Base-by-base conservation (phyloP, 352 stramenopile species). In the Phytophthora citricola region DNA sequence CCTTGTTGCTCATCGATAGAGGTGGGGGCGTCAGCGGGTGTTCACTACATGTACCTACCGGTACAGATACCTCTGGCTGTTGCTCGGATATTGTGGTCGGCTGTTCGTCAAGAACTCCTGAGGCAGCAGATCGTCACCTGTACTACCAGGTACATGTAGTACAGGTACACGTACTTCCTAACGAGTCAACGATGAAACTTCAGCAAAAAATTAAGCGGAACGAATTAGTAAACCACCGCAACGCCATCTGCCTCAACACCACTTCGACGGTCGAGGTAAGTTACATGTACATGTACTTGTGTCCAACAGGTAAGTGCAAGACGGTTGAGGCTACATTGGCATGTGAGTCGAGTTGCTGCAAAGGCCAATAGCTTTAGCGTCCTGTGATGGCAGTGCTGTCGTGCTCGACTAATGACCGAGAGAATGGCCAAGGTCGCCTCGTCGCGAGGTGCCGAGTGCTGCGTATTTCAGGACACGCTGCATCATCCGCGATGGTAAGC, bases 401-500 rank as follows among this genome's bases (percentile, higher is more conserved):
- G 52, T 32, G 40, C 39, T 63, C 55, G 55, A 63, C 32, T 63
- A 63, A 54, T 24, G 31, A n/a, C 12, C 24, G n/a, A 47, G 34
- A 55, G 54, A 55, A 39, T 40, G 34, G 36, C 32, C 22, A 9
- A 17, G 20, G 34, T 63, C 26, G 55, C 55, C 43, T 52, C 29
- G 52, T 60, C 14, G 52, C 41, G 41, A 49, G 24, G 5, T 38
- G 54, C 5, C 8, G 15, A 62, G 54, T 62, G 51, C 34, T 46
- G 41, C 44, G 54, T 62, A 46, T 62, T 62, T 62, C 54, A 36
- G 43, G 32, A 10, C 54, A 46, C 54, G 31, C 43, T 53, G 54
- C 41, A 62, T 62, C 54, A 14, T 27, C 9, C 43, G 5, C 29
- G 54, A 62, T 62, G 43, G 43, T 62, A 46, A 53, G 32, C 43